Evolutionary conservation across 192 early-diverging fungal genomes (phyloP).

Genomic region (Paraglomus brasilianum): DNA sequence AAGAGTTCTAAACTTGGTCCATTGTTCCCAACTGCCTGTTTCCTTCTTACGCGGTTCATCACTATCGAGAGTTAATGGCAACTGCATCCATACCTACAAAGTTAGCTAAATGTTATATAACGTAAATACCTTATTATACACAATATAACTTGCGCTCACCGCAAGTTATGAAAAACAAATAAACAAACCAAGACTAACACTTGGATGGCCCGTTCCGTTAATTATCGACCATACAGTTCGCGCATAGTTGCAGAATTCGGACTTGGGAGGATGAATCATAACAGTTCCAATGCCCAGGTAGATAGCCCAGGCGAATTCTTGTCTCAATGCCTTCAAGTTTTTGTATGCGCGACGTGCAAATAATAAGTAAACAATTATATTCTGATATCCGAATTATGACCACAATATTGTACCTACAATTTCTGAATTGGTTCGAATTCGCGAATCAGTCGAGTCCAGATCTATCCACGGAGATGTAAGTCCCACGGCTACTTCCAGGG

Average conservation of each 20-base stretch:
- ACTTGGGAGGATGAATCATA: conserved; percentile 47
- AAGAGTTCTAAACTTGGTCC: conserved; percentile 77
- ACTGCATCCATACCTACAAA: conserved; percentile 51
- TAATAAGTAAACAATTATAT: conserved; percentile 8
- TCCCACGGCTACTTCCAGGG: conserved; percentile 42
- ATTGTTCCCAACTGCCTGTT: conserved; percentile 64
- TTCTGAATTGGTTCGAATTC: conserved; percentile 57
- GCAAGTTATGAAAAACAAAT: conserved; percentile 32
- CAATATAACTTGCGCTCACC: conserved; percentile 36
- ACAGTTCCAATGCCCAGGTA: conserved; percentile 67
- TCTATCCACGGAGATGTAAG: conserved; percentile 54
- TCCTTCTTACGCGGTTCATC: conserved; percentile 31
- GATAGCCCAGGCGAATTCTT: conserved; percentile 66
- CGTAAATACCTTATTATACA: conserved; percentile 36
- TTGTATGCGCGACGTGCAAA: neutral
- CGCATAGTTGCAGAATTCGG: conserved; percentile 55
- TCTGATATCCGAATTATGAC: neutral
- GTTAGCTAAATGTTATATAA: conserved; percentile 31
- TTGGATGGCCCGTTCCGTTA: neutral
- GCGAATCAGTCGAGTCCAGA: conserved; percentile 49
- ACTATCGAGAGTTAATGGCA: conserved; percentile 40
- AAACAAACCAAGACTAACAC: neutral
- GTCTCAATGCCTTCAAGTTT: conserved; percentile 45
- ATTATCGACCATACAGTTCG: conserved; percentile 34
- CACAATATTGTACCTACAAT: conserved; percentile 32